These are phyloP conservation scores for Erythrobasidium hasegawianum DNA, from an alignment of 1,284 basidiomycete genomes.

Conservation along the genomic window DNA sequence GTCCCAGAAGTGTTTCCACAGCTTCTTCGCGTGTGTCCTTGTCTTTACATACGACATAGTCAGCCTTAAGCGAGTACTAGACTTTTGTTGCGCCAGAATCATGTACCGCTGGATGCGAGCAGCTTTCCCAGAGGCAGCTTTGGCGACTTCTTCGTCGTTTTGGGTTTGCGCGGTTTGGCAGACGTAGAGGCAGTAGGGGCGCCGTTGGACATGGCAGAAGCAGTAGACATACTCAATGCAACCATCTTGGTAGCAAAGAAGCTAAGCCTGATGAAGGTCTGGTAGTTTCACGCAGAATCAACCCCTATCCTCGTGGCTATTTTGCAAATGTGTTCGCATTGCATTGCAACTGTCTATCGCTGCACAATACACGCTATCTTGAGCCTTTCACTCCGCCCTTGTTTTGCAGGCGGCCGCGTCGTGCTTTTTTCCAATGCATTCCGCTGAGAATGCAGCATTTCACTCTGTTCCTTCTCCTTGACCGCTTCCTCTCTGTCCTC, in stretches of 20 bases:
- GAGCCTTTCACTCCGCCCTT: neutral
- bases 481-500: neutral
- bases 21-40: conserved; percentile 21
- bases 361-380: conserved; percentile 1
- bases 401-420: neutral
- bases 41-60: conserved; percentile 5
- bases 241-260: too few species aligned
- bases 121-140: conserved; percentile 32
- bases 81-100: neutral
- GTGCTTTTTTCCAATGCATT: conserved; percentile 2
- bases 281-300: too few species aligned
- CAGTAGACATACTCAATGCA: too few species aligned
- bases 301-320: too few species aligned
- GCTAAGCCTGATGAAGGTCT: too few species aligned
- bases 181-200: too few species aligned
- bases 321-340: too few species aligned
- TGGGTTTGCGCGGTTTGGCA: neutral
- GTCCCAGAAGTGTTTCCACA: conserved; percentile 25
- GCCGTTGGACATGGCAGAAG: too few species aligned
- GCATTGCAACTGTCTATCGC: too few species aligned
- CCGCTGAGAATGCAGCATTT: neutral
- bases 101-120: conserved; percentile 32
- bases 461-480: conserved; percentile 1
- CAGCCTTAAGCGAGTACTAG: neutral
- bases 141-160: conserved; percentile 12